Evolutionary conservation across 2,329 filamentous ascomycete genomes (phyloP).

Genomic region (Apiospora malaysiana): DNA sequence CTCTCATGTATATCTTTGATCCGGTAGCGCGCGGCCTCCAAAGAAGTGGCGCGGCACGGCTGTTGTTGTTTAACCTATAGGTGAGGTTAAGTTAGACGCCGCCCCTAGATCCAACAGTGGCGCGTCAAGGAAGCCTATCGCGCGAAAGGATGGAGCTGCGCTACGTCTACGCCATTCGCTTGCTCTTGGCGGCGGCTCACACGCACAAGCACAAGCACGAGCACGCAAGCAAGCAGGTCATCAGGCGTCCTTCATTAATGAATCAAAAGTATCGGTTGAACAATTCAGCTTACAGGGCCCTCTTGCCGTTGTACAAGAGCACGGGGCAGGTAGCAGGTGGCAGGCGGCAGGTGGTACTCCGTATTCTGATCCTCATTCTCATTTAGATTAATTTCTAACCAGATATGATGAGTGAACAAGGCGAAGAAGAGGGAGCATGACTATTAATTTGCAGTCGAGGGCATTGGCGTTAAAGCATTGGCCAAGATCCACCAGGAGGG

Average conservation of each 20-base stretch:
- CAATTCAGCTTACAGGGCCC: background rate
- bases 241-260: background rate
- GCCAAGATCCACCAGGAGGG: background rate
- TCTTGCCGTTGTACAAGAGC: background rate
- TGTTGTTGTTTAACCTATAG: background rate
- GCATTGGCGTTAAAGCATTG: slow-evolving; percentile 12
- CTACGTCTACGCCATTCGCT: too few species aligned
- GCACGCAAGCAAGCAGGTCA: background rate
- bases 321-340: background rate
- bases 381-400: background rate
- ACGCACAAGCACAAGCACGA: too few species aligned
- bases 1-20: background rate
- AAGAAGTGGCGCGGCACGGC: background rate
- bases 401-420: background rate
- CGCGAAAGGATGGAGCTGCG: background rate
- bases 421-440: background rate
- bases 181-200: background rate
- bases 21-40: background rate
- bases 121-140: slow-evolving; percentile 9
- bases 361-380: background rate
- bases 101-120: background rate
- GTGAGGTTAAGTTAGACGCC: too few species aligned
- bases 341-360: background rate
- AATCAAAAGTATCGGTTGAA: background rate
- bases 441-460: background rate